Conservation (phyloP, 176 grass and related monocot genomes). For the Oryza rufipogon region DNA sequence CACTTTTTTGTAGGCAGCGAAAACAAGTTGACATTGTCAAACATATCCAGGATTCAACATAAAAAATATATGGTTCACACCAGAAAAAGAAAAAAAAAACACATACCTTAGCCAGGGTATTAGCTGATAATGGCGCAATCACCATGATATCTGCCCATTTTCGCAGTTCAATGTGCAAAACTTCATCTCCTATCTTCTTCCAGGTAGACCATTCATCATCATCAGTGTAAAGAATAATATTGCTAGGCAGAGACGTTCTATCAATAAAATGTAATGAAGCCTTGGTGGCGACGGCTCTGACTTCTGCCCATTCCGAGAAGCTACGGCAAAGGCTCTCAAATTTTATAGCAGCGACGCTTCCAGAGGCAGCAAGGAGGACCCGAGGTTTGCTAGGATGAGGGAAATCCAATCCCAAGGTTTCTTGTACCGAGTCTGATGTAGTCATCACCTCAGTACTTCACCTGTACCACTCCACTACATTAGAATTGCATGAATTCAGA, state of each 20-base stretch:
- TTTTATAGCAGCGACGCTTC: conserved; percentile 95
- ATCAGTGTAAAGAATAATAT: conserved; percentile 72
- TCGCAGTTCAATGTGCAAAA: conserved; percentile 87
- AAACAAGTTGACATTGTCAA: not conserved
- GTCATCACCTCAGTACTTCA: conserved; percentile 43
- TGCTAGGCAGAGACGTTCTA: conserved; percentile 56
- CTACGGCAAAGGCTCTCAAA: conserved; percentile 78
- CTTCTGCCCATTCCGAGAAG: conserved; percentile 89
- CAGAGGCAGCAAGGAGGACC: conserved; percentile 82
- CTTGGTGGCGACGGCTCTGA: conserved; percentile 69
- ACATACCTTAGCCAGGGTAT: conserved; percentile 85
- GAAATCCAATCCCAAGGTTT: conserved; percentile 38
- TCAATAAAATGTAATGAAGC: conserved; percentile 80
- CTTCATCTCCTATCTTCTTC: conserved; percentile 92
- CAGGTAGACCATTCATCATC: conserved; percentile 92
- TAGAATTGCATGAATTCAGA: conserved; percentile 6
- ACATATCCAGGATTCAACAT: not conserved
- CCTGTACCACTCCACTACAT: not conserved
- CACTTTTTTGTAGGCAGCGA: not conserved
- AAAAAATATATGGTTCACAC: not conserved
- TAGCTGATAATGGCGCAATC: conserved; percentile 84
- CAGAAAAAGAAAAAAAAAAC: not conserved
- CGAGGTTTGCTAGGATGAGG: conserved; percentile 53
- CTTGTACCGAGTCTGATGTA: conserved; percentile 45
- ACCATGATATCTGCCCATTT: conserved; percentile 98